Base-by-base conservation (phyloP, 2,329 filamentous ascomycete species). In the Fusarium pilosicola region DNA sequence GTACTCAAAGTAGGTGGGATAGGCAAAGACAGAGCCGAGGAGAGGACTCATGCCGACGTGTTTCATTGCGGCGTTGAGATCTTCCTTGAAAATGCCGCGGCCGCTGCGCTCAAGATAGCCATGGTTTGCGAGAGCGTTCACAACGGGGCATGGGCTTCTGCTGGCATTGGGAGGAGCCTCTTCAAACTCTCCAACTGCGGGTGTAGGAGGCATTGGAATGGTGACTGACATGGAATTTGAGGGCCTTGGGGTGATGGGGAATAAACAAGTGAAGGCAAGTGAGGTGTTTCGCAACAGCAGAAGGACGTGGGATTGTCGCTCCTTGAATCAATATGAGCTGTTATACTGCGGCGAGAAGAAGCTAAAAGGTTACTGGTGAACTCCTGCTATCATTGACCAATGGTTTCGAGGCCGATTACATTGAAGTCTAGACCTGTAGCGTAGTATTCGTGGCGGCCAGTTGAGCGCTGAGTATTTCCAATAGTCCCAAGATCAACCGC, bases 91-190 rank as follows among this genome's bases (percentile, higher is more conserved):
- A 39, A 68, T 68, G 3, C 36, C 18, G 5, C 28, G 13, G 9
- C 65, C 65, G 12, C 62, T 65, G 12, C 65, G 65, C 18, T 68
- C 62, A 46, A 68, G 45, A 17, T 68, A 68, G 41, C 65, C 65
- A 65, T 68, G 65, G 52, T 68, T 68, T 30, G 65, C 65, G 1
- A 68, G 62, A 30, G 65, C 65, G 24, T 68, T 68, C 22, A 60
- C 65, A 5, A 68, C 65, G 3, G 62, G 65, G 24, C 65, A 68
- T 6, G 65, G 65, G 36, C 65, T 65, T 48, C 65, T 60, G 48
- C 65, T 68, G 46, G 65, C 65, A n/a, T 54, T 34, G 34, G 38
- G 32, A 26, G 60, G 65, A 46, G 51, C 65, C 11, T 46, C 18
- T 34, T 34, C 60, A 20, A 30, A 68, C 9, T 62, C 18, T 24